Conservation (phyloP, 164 flowering plant species). For the Chimonanthus praecox region DNA sequence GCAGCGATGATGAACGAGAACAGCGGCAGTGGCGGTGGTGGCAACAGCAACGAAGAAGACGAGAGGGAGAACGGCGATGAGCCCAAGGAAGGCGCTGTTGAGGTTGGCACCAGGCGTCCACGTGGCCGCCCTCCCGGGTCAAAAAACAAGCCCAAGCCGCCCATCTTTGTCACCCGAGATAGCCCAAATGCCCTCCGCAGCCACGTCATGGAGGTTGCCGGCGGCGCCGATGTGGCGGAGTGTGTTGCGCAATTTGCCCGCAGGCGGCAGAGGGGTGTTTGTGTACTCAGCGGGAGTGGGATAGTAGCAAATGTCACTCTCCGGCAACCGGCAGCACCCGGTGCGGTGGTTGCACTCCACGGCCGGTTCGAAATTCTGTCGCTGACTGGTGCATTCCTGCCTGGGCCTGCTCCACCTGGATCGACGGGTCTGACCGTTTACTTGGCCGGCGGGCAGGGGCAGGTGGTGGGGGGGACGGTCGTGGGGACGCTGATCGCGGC, state of each 20-base stretch:
- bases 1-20: constrained; percentile 15
- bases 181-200: constrained; percentile 78
- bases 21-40: constrained; percentile 16
- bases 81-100: constrained; percentile 67
- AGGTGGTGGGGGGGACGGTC: constrained; percentile 69
- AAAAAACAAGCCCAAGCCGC: constrained; percentile 71
- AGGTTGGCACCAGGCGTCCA: constrained; percentile 48
- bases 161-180: constrained; percentile 66
- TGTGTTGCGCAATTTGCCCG: constrained; percentile 59
- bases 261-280: constrained; percentile 63
- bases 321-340: constrained; percentile 62
- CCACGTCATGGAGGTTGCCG: constrained; percentile 67
- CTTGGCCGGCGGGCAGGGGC: constrained; percentile 66
- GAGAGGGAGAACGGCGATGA: constrained; percentile 42
- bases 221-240: constrained; percentile 64
- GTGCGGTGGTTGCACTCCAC: constrained; percentile 53
- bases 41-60: constrained; percentile 34
- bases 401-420: constrained; percentile 74
- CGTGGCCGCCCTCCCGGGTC: constrained; percentile 68
- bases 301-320: constrained; percentile 63
- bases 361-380: constrained; percentile 79
- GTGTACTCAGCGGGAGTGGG: constrained; percentile 69
- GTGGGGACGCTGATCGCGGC: constrained; percentile 67
- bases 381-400: constrained; percentile 61
- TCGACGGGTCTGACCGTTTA: constrained; percentile 72